These are phyloP conservation scores for Boletellus ananiceps DNA, from an alignment of 768 basidiomycete genomes.

Conservation along the genomic window DNA sequence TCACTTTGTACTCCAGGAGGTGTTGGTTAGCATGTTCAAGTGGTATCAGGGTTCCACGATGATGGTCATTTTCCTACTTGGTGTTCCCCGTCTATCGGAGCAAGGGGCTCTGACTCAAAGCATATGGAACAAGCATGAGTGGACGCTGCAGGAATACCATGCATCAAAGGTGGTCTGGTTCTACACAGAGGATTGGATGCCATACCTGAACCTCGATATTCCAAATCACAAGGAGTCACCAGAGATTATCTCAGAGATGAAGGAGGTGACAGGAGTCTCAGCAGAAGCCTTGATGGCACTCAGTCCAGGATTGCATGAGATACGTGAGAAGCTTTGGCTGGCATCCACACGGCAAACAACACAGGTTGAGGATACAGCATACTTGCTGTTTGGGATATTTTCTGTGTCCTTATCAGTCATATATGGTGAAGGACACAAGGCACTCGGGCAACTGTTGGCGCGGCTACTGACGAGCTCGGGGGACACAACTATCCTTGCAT, in stretches of 20 bases:
- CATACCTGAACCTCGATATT: constrained; percentile 3
- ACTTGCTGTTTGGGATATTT: constrained; percentile 11
- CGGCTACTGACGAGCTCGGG: constrained; percentile 6
- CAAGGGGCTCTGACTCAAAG: background rate
- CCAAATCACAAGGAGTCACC: constrained; percentile 7
- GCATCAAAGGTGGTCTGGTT: constrained; percentile 9
- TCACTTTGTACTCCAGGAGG: background rate
- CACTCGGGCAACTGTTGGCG: constrained; percentile 7
- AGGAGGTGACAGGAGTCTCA: background rate
- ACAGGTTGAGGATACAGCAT: constrained; percentile 9
- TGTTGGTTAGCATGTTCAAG: background rate
- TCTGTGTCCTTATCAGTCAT: constrained; percentile 3
- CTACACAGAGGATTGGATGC: constrained; percentile 10
- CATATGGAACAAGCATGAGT: background rate
- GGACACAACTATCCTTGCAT: constrained; percentile 5
- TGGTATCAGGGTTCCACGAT: background rate
- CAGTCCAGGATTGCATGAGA: constrained; percentile 1
- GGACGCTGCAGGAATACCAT: constrained; percentile 13
- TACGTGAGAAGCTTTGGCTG: constrained; percentile 4
- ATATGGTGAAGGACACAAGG: constrained; percentile 11
- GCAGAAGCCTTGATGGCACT: constrained; percentile 1
- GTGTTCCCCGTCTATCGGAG: background rate
- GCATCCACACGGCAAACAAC: constrained; percentile 9
- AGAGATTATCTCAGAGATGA: constrained; percentile 7
- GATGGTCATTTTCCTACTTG: constrained; percentile 2